Conservation (phyloP, 495 filamentous ascomycete species). For the Penicillium chermesinum region DNA sequence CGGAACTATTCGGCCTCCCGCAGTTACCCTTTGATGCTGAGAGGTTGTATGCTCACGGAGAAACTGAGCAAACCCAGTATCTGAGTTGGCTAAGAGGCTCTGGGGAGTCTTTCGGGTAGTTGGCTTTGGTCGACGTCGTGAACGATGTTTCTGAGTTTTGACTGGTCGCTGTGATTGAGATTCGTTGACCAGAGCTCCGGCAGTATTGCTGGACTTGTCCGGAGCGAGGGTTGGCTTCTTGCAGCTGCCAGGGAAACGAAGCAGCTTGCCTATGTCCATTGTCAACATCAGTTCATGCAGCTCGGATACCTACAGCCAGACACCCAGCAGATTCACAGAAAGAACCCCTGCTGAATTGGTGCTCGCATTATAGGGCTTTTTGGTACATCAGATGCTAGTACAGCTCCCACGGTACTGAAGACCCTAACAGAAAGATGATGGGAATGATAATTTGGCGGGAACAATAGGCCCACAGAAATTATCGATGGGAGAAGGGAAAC, state of each 20-base stretch:
- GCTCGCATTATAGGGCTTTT: too few species aligned
- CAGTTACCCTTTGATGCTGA: constrained; percentile 56
- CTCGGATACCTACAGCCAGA: too few species aligned
- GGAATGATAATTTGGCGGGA: too few species aligned
- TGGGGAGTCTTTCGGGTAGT: constrained; percentile 22
- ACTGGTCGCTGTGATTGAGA: background rate
- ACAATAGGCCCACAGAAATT: too few species aligned
- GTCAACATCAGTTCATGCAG: background rate
- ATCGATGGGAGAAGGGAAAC: background rate
- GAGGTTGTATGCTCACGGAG: constrained; percentile 57
- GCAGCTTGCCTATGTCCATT: constrained; percentile 5
- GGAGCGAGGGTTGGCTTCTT: constrained; percentile 3
- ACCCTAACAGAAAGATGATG: too few species aligned
- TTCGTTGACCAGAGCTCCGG: background rate
- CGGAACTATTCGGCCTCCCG: constrained; percentile 60
- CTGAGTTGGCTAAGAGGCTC: constrained; percentile 17
- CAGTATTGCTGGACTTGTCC: constrained; percentile 4
- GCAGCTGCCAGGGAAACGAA: background rate
- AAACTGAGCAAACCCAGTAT: constrained; percentile 46
- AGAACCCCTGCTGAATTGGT: too few species aligned
- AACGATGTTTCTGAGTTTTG: constrained; percentile 2
- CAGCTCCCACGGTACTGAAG: too few species aligned
- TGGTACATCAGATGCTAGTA: too few species aligned
- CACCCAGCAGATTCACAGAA: too few species aligned
- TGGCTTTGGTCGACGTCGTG: constrained; percentile 2